Evolutionary conservation across 2,329 filamentous ascomycete species (phyloP), one percentile per base, ranked within the genome.

Genomic region (Alternaria metachromatica): DNA sequence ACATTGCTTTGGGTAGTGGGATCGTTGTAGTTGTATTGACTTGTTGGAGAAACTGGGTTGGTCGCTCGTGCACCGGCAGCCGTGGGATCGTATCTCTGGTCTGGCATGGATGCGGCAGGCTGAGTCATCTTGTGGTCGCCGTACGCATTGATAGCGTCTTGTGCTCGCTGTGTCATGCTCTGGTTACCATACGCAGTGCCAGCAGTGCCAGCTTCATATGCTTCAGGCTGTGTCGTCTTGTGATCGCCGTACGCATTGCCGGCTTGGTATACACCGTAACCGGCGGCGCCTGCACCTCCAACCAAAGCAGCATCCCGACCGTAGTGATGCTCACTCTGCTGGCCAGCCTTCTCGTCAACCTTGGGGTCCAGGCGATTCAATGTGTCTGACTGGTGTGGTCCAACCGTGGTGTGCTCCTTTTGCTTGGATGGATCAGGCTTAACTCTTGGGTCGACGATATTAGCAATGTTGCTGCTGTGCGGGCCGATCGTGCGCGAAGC

Each of bases 221-320:
- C 72, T 20, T 55, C 54, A 3, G 73, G 70, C 33, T 76, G 75
- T 6, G 76, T 79, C 66, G 63, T 72, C 23, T 65, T 72, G 41
- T 78, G 74, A 10, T 76, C 67, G 33, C 68, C 71, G 45, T 80
- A 77, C 3, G 62, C 51, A 41, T 78, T 65, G 2, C 67, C 69
- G 13, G 73, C 71, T 53, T 81, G 76, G 54, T 81, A 75, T 1
- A 73, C 79, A 51, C 75, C 76, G 45, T 75, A 72, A 9, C 76
- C 77, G 28, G 74, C 71, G 28, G 72, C 74, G 12, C 72, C 75
- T n/a, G 72, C 66, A 28, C 72, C 75, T 44, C 76, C 79, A 51
- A 67, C 74, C 26, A 78, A 30, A 15, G 74, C 76, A 30, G 74
- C 68, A 48, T 78, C 72, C 12, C 70, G 64, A 25, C 72, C 69